Percentiles rank a stretch among this genome's conserved stretches.
phyloP scores from a whole-genome alignment of 2,329 filamentous ascomycete species.

The Ophiostoma pallidulum region DNA sequence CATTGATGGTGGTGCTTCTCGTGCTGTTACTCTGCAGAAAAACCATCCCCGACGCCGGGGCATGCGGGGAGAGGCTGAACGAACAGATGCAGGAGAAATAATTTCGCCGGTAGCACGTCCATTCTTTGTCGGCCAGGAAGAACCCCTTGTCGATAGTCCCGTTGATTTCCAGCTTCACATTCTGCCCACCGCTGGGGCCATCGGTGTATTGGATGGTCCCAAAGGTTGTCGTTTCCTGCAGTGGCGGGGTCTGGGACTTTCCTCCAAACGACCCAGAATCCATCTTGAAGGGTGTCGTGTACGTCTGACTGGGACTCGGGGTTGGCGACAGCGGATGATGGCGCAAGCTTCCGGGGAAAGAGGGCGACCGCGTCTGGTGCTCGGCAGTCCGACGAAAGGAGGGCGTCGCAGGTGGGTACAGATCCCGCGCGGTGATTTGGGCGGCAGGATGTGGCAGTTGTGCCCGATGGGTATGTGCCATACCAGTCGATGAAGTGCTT shows the following conservation, averaged over 20 bases:
- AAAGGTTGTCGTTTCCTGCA: constrained; percentile 40
- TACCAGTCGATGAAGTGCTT: constrained; percentile 43
- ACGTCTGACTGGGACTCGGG: constrained; percentile 38
- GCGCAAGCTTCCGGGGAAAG: constrained; percentile 37
- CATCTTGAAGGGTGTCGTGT: constrained; percentile 41
- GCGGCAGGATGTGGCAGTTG: constrained; percentile 42
- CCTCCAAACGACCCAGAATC: constrained; percentile 35
- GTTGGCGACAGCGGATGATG: constrained; percentile 46
- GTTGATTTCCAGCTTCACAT: constrained; percentile 62
- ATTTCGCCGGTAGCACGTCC: constrained; percentile 88
- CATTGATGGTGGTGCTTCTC: constrained; percentile 55
- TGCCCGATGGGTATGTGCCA: constrained; percentile 48
- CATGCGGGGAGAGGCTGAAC: constrained; percentile 56
- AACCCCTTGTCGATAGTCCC: constrained; percentile 85
- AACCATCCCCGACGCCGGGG: constrained; percentile 36
- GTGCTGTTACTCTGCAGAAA: constrained; percentile 41
- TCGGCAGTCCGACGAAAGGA: constrained; percentile 40
- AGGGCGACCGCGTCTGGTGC: constrained; percentile 41
- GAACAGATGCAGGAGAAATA: constrained; percentile 83
- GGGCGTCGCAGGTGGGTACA: constrained; percentile 43
- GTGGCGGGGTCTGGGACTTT: constrained; percentile 42
- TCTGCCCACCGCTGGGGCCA: constrained; percentile 30
- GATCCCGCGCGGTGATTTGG: constrained; percentile 42
- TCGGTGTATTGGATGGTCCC: constrained; percentile 55
- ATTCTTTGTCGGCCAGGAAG: constrained; percentile 69